Evolutionary conservation across 2,329 filamentous ascomycete genomes (phyloP), one percentile per base, ranked within the genome.

Genomic region (Neocucurbitaria cava): DNA sequence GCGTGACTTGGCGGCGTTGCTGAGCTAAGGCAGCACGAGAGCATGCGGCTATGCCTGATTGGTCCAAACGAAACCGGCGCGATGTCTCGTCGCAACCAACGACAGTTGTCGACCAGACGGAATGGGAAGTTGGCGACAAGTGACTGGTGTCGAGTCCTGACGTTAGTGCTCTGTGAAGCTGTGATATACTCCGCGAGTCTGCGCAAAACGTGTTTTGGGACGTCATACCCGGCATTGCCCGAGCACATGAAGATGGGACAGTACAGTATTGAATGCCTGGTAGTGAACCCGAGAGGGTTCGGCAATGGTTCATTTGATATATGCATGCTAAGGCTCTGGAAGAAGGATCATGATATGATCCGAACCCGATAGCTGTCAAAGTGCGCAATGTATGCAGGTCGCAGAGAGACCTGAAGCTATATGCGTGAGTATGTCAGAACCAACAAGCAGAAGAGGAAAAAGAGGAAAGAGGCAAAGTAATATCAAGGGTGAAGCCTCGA

Each of bases 401-500:
- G 39, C 49, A 46, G 40, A 48, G 23, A n/a, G 51, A 41, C 43
- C 55, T 62, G 58, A 54, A 46, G 52, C 65, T 66, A 58, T 40
- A 60, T 21, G 40, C 40, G 49, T 55, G 48, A 51, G 52, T 33
- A 55, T 35, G 62, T 69, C 65, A 64, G 58, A 59, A 52, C 52
- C 39, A 20, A 10, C 31, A 3, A 50, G 41, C 56, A 24, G 44
- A 38, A 59, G 41, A 58, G 24, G 44, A 38, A 59, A 53, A 42
- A 48, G 21, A 59, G 49, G 51, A 20, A 56, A 45, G 49, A 54
- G 43, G 46, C 52, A 62, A 55, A 53, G 21, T 40, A 49, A 63
- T 60, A 55, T 61, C 65, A 66, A 69, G 61, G 65, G 61, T 62
- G 57, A 40, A 68, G 67, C 66, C 72, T 71, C 72, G 71, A 75